Evolutionary conservation across 768 basidiomycete genomes (phyloP), one percentile per base, ranked within the genome.

Genomic region (Kwoniella shandongensis): DNA sequence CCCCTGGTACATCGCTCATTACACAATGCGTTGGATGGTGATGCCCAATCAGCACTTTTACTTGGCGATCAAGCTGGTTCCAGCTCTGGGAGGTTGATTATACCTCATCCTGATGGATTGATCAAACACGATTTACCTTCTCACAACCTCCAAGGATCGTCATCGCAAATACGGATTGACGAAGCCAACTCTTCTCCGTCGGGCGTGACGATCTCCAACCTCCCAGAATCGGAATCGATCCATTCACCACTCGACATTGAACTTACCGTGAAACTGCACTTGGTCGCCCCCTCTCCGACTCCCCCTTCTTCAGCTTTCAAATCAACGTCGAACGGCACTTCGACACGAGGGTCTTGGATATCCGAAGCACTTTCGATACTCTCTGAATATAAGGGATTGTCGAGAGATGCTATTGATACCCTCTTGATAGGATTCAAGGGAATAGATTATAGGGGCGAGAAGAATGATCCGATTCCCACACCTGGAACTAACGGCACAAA

Each of bases 381-480:
- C 30, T 38, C 42, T 13, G 27, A 32, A 17, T 48, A 45, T 35
- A 70, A 70, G 44, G 71, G 71, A 17, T 42, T 68, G 8, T 23
- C 20, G 1, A 27, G 26, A 18, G 56, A 44, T 13, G 23, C 20
- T 18, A 49, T 71, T 44, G 73, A 76, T 50, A 73, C 66, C 4
- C 60, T 76, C 1, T 49, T 76, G 23, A 29, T 76, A 13, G 75
- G 75, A 4, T 76, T 68, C 55, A 66, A 67, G 49, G 73, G 73
- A 1, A 57, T 76, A 5, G 73, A 76, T 54, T 76, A 74, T 54
- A 65, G 58, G 35, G 75, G 75, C 0, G n/a, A 47, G 63, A 30
- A 65, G 63, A 39, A 70, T 62, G 35, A 61, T 46, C n/a, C n/a
- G n/a, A n/a, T n/a, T n/a, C n/a, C n/a, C n/a, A n/a, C n/a, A n/a